Conservation (phyloP, 2,329 filamentous ascomycete species). For the Calonectria honghensis region DNA sequence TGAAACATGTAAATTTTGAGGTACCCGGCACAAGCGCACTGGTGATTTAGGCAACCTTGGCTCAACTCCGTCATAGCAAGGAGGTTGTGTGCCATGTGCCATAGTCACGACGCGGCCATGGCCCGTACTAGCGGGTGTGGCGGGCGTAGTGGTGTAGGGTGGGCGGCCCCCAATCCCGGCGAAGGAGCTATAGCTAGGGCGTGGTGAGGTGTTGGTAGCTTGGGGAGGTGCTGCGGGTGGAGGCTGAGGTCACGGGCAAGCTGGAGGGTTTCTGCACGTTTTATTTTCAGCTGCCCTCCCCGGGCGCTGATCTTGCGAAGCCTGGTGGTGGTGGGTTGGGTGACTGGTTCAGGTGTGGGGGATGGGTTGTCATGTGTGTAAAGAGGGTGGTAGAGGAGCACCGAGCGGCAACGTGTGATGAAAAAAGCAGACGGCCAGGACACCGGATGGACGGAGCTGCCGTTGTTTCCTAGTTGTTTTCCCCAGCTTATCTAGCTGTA, state of each 20-base stretch:
- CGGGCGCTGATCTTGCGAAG: neutral
- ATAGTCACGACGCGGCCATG: constrained; percentile 33
- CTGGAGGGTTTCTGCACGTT: constrained; percentile 5
- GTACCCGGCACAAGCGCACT: constrained; percentile 23
- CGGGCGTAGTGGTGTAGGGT: constrained; percentile 10
- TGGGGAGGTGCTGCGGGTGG: neutral
- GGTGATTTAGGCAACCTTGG: constrained; percentile 28
- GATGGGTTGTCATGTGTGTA: constrained; percentile 29
- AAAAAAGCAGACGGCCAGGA: neutral
- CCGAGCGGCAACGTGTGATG: constrained; percentile 2
- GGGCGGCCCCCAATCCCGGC: constrained; percentile 17
- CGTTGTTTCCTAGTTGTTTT: neutral
- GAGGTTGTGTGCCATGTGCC: constrained; percentile 33
- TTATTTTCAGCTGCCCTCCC: constrained; percentile 2
- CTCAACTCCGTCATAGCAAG: neutral
- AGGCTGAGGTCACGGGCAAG: constrained; percentile 4
- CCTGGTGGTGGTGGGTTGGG: constrained; percentile 30
- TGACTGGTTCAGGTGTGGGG: constrained; percentile 27
- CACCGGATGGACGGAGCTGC: neutral
- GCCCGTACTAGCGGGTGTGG: constrained; percentile 25
- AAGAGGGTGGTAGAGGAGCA: constrained; percentile 6
- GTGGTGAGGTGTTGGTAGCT: neutral
- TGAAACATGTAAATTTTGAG: constrained; percentile 7
- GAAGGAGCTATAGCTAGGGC: neutral
- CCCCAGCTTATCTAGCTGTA: neutral